Evolutionary conservation across 768 basidiomycete genomes (phyloP).

Genomic region (Mycena latifolia): DNA sequence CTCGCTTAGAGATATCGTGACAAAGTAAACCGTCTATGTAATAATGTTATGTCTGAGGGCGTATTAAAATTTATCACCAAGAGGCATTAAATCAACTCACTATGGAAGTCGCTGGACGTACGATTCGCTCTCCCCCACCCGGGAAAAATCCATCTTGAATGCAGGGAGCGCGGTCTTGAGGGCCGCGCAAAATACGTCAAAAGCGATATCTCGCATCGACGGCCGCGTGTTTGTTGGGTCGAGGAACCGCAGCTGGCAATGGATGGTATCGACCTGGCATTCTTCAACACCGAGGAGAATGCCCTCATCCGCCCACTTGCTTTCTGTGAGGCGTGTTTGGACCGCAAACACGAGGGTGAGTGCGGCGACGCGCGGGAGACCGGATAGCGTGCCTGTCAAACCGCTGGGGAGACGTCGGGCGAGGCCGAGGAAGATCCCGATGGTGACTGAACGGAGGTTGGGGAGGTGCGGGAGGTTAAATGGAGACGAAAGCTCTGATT

Average conservation of each 20-base stretch:
- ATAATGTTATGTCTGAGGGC: too few relatives aligned
- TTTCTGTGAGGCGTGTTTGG: constrained; percentile 15
- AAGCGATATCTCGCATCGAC: neutral
- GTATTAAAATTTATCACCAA: too few relatives aligned
- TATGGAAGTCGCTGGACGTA: neutral
- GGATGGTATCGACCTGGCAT: neutral
- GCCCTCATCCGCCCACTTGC: constrained; percentile 2
- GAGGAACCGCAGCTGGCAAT: constrained; percentile 13
- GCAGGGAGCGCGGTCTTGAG: constrained; percentile 2
- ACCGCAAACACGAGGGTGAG: constrained; percentile 21
- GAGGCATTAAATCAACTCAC: too few relatives aligned
- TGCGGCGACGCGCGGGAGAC: constrained; percentile 1
- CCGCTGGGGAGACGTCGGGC: constrained; percentile 12
- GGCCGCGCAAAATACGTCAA: constrained; percentile 5
- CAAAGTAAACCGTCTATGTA: too few relatives aligned
- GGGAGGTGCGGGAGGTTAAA: constrained; percentile 20
- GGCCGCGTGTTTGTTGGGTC: neutral
- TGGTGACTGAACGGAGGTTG: constrained; percentile 9
- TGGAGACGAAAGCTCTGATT: constrained; percentile 5
- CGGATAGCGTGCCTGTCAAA: constrained; percentile 9
- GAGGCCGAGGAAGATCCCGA: constrained; percentile 14
- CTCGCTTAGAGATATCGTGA: too few relatives aligned
- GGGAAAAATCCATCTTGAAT: neutral
- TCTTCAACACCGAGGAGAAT: neutral
- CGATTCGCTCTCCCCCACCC: neutral